Evolutionary conservation across 371 early-diverging fungal species (phyloP).

Genomic region (Gilbertella persicaria): DNA sequence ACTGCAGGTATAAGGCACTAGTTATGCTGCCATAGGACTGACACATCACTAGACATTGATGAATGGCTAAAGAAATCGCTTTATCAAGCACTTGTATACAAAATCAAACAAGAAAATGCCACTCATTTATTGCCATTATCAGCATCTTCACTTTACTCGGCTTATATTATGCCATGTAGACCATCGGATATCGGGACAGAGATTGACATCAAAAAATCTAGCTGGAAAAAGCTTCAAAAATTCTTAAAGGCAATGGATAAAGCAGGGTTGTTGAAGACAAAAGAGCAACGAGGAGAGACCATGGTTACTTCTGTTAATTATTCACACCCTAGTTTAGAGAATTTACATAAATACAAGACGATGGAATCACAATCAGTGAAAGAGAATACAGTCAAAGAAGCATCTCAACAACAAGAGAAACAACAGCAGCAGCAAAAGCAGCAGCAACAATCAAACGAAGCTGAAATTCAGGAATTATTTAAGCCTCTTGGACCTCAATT

Average conservation of each 20-base stretch:
- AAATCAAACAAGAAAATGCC: constrained; percentile 54
- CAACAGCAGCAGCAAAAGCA: constrained; percentile 18
- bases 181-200: constrained; percentile 54
- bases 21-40: neutral
- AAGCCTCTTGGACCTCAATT: constrained; percentile 51
- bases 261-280: constrained; percentile 64
- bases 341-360: constrained; percentile 33
- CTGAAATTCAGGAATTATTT: constrained; percentile 53
- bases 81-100: constrained; percentile 63
- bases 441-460: constrained; percentile 16
- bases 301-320: constrained; percentile 61
- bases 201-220: constrained; percentile 73
- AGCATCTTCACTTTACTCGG: constrained; percentile 64
- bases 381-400: neutral
- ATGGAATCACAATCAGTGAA: no score
- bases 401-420: neutral
- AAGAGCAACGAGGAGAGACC: constrained; percentile 68
- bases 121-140: constrained; percentile 59
- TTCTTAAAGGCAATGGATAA: constrained; percentile 74
- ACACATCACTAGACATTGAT: constrained; percentile 59
- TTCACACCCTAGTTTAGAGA: constrained; percentile 47
- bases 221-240: constrained; percentile 74
- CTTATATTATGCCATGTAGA: constrained; percentile 64
- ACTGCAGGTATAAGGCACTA: constrained; percentile 15
- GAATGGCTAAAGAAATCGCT: constrained; percentile 58